A percentile compares a stretch with the other conserved stretches of the same genome.
Conservation (phyloP, 1,139 yeast species). For the Sugiyamaella novakii region DNA sequence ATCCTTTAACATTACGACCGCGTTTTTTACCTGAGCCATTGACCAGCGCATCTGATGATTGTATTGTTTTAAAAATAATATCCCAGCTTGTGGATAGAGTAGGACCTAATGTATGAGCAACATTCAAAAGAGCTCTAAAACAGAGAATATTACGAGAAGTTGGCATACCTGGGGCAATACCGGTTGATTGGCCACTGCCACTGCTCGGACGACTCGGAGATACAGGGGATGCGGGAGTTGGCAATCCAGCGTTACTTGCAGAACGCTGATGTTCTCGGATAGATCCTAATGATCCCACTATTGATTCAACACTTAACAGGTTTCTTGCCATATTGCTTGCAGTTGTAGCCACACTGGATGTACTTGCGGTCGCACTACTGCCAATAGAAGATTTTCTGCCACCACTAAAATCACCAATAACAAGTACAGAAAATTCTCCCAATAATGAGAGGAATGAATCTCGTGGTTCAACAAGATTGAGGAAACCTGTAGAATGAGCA, state of each 20-base stretch:
- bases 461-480: constrained; percentile 57
- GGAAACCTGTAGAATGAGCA: constrained; percentile 80
- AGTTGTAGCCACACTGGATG: constrained; percentile 11
- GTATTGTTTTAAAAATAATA: constrained; percentile 66
- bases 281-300: constrained; percentile 55
- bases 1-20: constrained; percentile 23
- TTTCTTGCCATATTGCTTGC: constrained; percentile 29
- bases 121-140: constrained; percentile 71
- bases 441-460: constrained; percentile 63
- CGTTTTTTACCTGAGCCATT: constrained; percentile 32
- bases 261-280: constrained; percentile 32
- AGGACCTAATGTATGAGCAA: constrained; percentile 79
- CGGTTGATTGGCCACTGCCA: neutral
- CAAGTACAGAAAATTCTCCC: constrained; percentile 48
- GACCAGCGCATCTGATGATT: constrained; percentile 64
- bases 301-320: constrained; percentile 60
- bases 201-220: constrained; percentile 13
- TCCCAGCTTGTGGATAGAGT: constrained; percentile 70
- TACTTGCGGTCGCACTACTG: neutral
- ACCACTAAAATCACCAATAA: constrained; percentile 4
- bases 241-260: constrained; percentile 32
- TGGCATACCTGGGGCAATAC: constrained; percentile 3
- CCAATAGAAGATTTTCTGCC: constrained; percentile 7
- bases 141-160: constrained; percentile 72
- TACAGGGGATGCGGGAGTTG: constrained; percentile 15